phyloP scores from a whole-genome alignment of 345 rosid genomes.

The Syzygium jambos region DNA sequence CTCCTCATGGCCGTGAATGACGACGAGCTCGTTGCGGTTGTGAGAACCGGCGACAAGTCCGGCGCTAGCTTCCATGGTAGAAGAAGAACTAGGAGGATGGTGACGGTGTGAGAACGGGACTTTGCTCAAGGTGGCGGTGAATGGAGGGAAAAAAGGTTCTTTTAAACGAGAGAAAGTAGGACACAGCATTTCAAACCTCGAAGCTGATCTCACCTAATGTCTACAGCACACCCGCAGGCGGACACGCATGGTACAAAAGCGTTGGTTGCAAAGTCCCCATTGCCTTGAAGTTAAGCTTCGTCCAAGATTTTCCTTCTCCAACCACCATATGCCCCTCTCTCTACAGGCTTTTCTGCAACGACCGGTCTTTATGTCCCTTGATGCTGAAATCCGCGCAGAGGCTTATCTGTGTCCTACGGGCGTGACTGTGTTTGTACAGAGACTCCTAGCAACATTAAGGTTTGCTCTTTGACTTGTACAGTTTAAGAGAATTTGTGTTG shows the following conservation, averaged over 20 bases:
- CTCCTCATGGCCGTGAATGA: slow-evolving; percentile 97
- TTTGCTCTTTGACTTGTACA: background rate
- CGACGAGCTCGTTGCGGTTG: slow-evolving; percentile 97
- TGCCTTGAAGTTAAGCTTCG: slow-evolving; percentile 92
- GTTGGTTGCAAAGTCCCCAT: slow-evolving; percentile 91
- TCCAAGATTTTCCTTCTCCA: slow-evolving; percentile 14
- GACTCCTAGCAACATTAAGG: background rate
- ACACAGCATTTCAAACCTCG: background rate
- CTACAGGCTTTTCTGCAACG: background rate
- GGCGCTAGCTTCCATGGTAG: slow-evolving; percentile 91
- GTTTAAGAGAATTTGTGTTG: background rate
- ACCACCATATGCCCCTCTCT: slow-evolving; percentile 15
- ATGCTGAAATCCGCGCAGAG: background rate
- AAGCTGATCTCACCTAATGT: slow-evolving; percentile 33
- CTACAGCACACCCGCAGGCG: background rate
- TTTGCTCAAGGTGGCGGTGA: background rate
- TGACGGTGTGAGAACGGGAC: slow-evolving; percentile 8
- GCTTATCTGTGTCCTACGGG: background rate
- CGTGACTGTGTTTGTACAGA: background rate
- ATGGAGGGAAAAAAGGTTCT: background rate
- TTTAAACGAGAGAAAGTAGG: slow-evolving; percentile 4
- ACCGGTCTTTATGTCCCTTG: background rate
- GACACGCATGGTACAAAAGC: slow-evolving; percentile 5
- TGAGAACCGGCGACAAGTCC: slow-evolving; percentile 99
- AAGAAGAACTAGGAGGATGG: background rate